A percentile compares a stretch with the other conserved stretches of the same genome.
Conservation (phyloP, 202 grass and related monocot genomes). For the Carex sylvatica region DNA sequence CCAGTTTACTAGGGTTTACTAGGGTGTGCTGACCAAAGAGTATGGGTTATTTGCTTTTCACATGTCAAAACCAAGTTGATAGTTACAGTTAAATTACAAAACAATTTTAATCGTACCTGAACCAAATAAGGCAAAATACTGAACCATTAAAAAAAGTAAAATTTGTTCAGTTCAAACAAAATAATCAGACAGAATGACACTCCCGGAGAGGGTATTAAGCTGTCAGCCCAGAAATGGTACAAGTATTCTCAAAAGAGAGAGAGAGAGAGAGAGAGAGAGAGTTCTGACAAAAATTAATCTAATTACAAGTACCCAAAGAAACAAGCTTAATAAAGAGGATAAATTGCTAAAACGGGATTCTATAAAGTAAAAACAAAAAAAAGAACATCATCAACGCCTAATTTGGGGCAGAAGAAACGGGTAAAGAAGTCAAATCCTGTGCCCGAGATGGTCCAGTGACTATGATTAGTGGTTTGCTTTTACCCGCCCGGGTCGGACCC, state of each 20-base stretch:
- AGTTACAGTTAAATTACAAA: neutral
- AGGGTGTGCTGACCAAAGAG: neutral
- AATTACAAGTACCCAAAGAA: constrained; percentile 28
- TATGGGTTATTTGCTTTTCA: neutral
- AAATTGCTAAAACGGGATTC: neutral
- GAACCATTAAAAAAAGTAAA: too few species aligned
- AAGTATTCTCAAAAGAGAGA: too few species aligned
- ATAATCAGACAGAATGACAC: neutral
- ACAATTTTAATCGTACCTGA: neutral
- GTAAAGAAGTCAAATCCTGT: constrained; percentile 66
- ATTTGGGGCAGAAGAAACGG: constrained; percentile 69
- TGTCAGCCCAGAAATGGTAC: too few species aligned
- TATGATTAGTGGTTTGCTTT: too few species aligned
- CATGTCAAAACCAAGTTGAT: neutral
- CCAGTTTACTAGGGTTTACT: neutral
- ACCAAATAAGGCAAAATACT: neutral
- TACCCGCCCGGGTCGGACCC: constrained; percentile 39
- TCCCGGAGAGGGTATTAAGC: too few species aligned
- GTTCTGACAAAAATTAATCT: constrained; percentile 33
- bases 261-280: constrained; percentile 20
- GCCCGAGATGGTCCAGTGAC: constrained; percentile 48
- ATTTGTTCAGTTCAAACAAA: neutral
- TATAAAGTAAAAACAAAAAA: constrained; percentile 7
- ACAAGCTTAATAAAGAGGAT: neutral
- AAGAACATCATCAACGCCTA: constrained; percentile 48